Evolutionary conservation across 176 grass and related monocot species (phyloP).

Genomic region (Oropetium thomaeum): DNA sequence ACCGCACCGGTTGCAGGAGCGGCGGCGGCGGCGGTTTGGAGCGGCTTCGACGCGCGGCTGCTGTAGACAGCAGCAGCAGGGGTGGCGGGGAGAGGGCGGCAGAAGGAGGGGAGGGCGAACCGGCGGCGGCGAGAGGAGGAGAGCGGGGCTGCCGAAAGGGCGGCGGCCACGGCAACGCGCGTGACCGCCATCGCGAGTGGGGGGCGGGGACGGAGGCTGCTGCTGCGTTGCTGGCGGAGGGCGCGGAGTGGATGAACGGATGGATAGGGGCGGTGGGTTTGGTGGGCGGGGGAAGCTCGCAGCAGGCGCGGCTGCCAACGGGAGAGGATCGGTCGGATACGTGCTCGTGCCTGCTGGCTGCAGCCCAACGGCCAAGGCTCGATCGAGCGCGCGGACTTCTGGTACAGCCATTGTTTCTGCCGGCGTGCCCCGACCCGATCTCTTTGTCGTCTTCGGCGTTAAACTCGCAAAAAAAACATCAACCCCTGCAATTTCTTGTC

Average conservation of each 20-base stretch:
- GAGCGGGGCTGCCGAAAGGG: slow-evolving; percentile 26
- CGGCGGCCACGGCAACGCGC: slow-evolving; percentile 53
- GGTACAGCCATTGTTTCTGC: background rate
- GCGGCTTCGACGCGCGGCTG: background rate
- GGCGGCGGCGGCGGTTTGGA: slow-evolving; percentile 27
- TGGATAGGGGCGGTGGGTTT: background rate
- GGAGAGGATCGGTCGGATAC: background rate
- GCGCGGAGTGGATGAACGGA: slow-evolving; percentile 16
- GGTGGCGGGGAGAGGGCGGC: slow-evolving; percentile 16
- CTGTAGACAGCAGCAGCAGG: background rate
- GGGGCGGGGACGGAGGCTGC: background rate
- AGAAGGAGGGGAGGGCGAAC: background rate
- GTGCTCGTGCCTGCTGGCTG: background rate
- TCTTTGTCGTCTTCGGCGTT: background rate
- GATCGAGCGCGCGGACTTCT: background rate
- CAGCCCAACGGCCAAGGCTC: background rate
- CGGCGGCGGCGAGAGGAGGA: slow-evolving; percentile 36
- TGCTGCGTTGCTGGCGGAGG: slow-evolving; percentile 6
- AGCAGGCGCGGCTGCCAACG: background rate
- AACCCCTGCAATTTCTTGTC: no score
- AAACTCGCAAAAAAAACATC: background rate
- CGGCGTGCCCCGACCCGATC: background rate
- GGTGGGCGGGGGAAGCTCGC: slow-evolving; percentile 6
- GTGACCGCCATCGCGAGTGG: slow-evolving; percentile 48
- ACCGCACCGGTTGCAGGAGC: slow-evolving; percentile 18